Base-by-base conservation (phyloP, 129 eudicot species). In the Helianthus tuberosus region DNA sequence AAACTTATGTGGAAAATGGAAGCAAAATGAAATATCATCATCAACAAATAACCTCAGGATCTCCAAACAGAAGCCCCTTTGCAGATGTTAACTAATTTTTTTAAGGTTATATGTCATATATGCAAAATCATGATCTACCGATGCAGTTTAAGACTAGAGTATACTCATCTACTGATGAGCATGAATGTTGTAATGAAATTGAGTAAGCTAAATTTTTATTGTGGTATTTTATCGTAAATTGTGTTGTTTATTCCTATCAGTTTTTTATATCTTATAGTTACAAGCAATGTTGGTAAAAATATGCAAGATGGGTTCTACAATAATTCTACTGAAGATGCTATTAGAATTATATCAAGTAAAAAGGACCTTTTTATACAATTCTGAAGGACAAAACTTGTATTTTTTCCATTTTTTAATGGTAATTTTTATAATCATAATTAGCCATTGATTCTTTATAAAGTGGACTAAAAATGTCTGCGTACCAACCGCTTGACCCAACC, bases 1-100 rank as follows among this genome's bases (percentile, higher is more conserved):
- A 84, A 32, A 86, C 71, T 49, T 51, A 13, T 52, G 66, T 73
- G 20, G 76, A 75, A 14, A 77, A 77, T 58, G 89, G 82, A 74
- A 70, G 66, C 72, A 82, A 83, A 80, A 38, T 64, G 62, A 79
- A 79, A 54, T 64, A 75, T 58, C 85, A 69, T 25, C 80, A 64
- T 47, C 82, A 78, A 41, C 93, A 75, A 41, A 76, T 78, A 62
- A 66, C 70, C 32, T 32, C 58, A 13, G 84, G 79, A 74, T 79
- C 85, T 60, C 84, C 83, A 11, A 77, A 77, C 57, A 75, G 98
- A 80, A 70, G 84, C 66, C 98, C 96, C 17, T 92, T 92, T 71
- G 84, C 85, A 74, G 74, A 86, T 68, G 87, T 91, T 48, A 91
- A 91, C 71, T 82, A 77, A 76, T 52, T 50, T 20, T 20, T 20